Evolutionary conservation across 495 filamentous ascomycete genomes (phyloP), one percentile per base, ranked within the genome.

Genomic region (Cenococcum geophilum): DNA sequence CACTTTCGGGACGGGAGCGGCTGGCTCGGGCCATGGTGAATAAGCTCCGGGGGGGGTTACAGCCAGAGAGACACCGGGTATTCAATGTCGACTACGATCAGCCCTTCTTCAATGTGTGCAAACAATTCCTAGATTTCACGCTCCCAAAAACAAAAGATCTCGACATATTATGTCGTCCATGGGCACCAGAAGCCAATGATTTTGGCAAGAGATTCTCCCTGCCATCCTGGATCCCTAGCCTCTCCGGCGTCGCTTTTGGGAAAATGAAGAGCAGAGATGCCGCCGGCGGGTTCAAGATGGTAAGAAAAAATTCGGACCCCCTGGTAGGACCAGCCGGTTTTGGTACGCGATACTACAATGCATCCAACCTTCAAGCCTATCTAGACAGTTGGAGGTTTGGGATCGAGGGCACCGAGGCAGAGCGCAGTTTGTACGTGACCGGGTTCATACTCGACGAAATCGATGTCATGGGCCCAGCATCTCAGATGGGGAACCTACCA

Each of bases 381-480:
- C 57, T 64, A 36, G 63, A 71, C 21, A 52, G 42, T 0, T 62
- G 75, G 14, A 68, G 61, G 53, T 76, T 74, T 62, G 49, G 65
- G 11, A 69, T 72, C 21, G 27, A 32, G 6, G 6, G 6, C 6
- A 57, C 62, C 12, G 8, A 45, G 12, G 50, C 40, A 0, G 67
- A 76, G 51, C 72, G 70, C 54, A 78, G 75, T 62, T 61, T 76
- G 58, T 76, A 67, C 52, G 68, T 73, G n/a, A 55, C 65, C 51
- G 76, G 75, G 1, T 75, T 77, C 57, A 18, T 64, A 1, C 57
- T 77, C 10, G 76, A 75, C 36, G 54, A 27, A n/a, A 62, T 77
- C 1, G 36, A 49, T 5, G 57, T 64, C 36, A 59, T 73, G 1
- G 54, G 52, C 20, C 56, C 65, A 9, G 59, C 58, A 2, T 57